Conservation (phyloP, 1,284 basidiomycete genomes). For the Ceratorhiza oryzae-sativae region DNA sequence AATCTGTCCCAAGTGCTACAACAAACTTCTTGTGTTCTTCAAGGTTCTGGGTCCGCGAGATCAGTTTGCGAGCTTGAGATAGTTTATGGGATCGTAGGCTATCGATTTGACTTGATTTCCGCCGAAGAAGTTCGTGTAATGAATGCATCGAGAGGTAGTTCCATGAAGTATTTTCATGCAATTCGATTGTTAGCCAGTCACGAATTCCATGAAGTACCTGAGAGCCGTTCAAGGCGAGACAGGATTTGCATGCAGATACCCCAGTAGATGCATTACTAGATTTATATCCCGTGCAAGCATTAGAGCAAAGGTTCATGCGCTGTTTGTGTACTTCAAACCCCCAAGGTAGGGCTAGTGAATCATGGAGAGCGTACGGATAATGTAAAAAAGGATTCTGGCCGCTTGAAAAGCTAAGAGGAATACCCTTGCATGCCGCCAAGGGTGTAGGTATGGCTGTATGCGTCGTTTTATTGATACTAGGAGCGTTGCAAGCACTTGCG, state of each 20-base stretch:
- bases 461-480: not conserved
- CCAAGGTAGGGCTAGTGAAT: not conserved
- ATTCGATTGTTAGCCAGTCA: not conserved
- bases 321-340: not conserved
- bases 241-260: not conserved
- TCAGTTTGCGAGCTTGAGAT: not conserved
- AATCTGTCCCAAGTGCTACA: not conserved
- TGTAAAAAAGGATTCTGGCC: not conserved
- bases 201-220: not conserved
- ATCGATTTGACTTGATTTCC: not conserved
- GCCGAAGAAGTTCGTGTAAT: not conserved
- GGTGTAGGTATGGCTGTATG: not conserved
- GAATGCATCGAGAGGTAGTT: not conserved
- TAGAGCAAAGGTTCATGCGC: not conserved
- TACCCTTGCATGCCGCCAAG: too few species aligned
- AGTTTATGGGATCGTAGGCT: not conserved
- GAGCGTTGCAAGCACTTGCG: too few species aligned
- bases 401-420: not conserved
- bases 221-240: not conserved
- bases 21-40: slow-evolving; percentile 1
- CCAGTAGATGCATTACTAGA: not conserved
- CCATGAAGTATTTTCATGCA: not conserved
- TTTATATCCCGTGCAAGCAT: not conserved
- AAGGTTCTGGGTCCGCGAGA: not conserved
- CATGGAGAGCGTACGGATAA: not conserved